Evolutionary conservation across 495 filamentous ascomycete genomes (phyloP).

Genomic region (Podospora anserina): DNA sequence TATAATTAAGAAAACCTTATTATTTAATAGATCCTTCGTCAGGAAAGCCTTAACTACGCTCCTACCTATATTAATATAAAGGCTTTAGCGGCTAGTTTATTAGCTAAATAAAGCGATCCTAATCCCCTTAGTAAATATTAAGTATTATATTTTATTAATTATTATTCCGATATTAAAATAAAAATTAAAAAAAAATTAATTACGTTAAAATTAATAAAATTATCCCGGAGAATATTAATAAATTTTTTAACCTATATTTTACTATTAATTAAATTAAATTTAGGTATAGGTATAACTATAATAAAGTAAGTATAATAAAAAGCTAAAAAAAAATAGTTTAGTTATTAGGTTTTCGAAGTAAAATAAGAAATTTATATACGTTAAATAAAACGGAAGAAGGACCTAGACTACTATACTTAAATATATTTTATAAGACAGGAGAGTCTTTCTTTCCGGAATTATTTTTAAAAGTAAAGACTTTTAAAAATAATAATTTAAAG

Average conservation of each 20-base stretch:
- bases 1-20: background rate
- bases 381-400: background rate
- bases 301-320: constrained; percentile 15
- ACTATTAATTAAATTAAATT: background rate
- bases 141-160: background rate
- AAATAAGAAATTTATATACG: background rate
- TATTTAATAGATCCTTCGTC: background rate
- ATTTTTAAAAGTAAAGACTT: constrained; percentile 18
- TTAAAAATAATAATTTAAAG: constrained; percentile 16
- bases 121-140: background rate
- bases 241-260: background rate
- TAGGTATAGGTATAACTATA: constrained; percentile 6
- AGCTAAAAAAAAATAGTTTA: background rate
- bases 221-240: too few relatives aligned
- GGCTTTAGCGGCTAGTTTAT: too few relatives aligned
- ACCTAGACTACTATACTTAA: constrained; percentile 13
- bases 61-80: background rate
- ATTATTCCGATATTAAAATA: background rate
- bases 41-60: background rate
- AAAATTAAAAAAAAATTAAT: too few relatives aligned
- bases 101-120: too few relatives aligned
- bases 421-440: constrained; percentile 9
- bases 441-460: background rate
- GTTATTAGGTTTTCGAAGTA: background rate
- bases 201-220: too few relatives aligned